phyloP scores from a whole-genome alignment of 139 green algal species.

The Desmodesmus armatus region DNA sequence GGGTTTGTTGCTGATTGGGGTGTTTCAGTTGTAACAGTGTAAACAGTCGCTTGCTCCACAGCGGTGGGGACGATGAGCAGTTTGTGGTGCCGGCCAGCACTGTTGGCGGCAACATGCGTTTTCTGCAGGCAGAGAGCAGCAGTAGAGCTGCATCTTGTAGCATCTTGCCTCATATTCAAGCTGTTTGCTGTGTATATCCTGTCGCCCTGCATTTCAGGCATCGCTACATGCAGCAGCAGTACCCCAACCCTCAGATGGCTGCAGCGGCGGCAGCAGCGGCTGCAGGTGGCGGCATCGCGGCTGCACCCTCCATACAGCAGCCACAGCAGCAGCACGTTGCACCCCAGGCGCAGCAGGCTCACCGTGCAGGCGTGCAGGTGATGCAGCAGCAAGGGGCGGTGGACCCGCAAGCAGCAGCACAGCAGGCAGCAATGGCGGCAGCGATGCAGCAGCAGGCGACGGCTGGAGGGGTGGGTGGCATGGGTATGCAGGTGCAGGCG shows the following conservation, averaged over 20 bases:
- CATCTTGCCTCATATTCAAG: too few species aligned
- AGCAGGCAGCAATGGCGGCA: background rate
- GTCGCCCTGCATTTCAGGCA: too few species aligned
- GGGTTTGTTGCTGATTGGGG: too few species aligned
- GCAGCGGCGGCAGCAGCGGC: background rate
- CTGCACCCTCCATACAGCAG: background rate
- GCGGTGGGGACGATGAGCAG: too few species aligned
- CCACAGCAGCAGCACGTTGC: background rate
- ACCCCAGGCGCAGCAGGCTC: slow-evolving; percentile 14
- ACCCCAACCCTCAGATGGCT: background rate
- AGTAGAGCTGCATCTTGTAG: background rate
- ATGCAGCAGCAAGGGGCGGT: slow-evolving; percentile 14
- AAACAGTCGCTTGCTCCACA: too few species aligned
- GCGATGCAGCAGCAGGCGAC: background rate
- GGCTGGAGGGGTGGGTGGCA: background rate
- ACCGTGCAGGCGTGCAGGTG: background rate
- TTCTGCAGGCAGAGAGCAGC: too few species aligned
- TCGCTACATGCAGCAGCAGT: background rate
- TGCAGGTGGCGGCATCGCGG: background rate
- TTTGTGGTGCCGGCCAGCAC: too few species aligned
- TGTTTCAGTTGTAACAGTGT: too few species aligned
- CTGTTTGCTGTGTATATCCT: too few species aligned
- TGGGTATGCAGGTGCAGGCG: background rate
- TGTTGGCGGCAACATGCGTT: too few species aligned
- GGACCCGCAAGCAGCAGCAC: slow-evolving; percentile 39